Conservation (phyloP, 2,329 filamentous ascomycete genomes). For the Neodidymelliopsis sp. region DNA sequence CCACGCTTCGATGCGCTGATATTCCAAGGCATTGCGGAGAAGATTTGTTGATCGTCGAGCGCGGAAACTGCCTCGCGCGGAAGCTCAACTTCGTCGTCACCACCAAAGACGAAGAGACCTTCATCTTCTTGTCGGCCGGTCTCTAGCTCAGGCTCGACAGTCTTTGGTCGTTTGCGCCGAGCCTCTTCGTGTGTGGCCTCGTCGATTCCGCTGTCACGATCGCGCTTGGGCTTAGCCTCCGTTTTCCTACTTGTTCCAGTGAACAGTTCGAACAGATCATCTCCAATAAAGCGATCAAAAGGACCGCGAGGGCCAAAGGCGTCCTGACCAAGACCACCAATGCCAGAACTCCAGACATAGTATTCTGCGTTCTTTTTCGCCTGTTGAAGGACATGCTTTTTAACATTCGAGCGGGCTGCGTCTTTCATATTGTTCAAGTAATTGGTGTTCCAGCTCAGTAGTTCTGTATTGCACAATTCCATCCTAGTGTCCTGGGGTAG, state of each 20-base stretch:
- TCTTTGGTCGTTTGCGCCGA: conserved; percentile 44
- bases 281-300: conserved; percentile 66
- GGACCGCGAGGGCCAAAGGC: conserved; percentile 48
- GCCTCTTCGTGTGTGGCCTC: conserved; percentile 43
- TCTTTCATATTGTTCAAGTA: conserved; percentile 68
- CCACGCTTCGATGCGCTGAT: conserved; percentile 62
- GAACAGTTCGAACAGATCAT: conserved; percentile 59
- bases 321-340: conserved; percentile 61
- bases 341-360: conserved; percentile 66
- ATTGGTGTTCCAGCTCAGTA: conserved; percentile 64
- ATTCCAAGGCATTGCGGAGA: conserved; percentile 75
- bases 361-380: conserved; percentile 70
- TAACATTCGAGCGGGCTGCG: conserved; percentile 54
- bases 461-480: conserved; percentile 63
- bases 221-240: conserved; percentile 39
- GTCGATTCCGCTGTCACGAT: conserved; percentile 45
- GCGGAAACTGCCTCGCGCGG: conserved; percentile 72
- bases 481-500: conserved; percentile 59
- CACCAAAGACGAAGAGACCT: conserved; percentile 33
- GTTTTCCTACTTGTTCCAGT: conserved; percentile 47
- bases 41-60: conserved; percentile 72
- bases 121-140: conserved; percentile 49
- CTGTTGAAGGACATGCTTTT: conserved; percentile 51
- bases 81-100: conserved; percentile 67
- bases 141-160: conserved; percentile 41